Evolutionary conservation across 2,329 filamentous ascomycete genomes (phyloP).

Genomic region (Tolypocladium pustulatum): DNA sequence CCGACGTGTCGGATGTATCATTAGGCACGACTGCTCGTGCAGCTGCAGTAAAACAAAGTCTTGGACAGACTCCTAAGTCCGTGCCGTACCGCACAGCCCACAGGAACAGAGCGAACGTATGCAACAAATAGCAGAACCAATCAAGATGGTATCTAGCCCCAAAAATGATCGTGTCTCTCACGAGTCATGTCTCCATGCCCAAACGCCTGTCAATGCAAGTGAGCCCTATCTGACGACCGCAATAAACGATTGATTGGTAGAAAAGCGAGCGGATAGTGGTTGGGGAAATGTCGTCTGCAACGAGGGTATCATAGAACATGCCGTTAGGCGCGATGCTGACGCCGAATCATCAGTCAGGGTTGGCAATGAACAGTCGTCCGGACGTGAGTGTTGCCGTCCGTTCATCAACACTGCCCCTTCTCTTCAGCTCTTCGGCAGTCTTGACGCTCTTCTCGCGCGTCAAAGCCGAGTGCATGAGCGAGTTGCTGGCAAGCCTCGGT

Average conservation of each 20-base stretch:
- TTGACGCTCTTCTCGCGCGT: constrained; percentile 56
- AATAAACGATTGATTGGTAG: constrained; percentile 1
- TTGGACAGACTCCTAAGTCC: not conserved
- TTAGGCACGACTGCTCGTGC: constrained; percentile 13
- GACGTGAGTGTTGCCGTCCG: constrained; percentile 65
- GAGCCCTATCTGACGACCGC: not conserved
- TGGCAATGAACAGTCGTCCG: constrained; percentile 72
- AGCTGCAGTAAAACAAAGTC: not conserved
- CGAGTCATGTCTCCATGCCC: constrained; percentile 8
- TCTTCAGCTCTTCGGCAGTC: constrained; percentile 59
- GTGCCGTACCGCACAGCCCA: not conserved
- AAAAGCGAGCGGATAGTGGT: not conserved
- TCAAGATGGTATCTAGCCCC: constrained; percentile 12
- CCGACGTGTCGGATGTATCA: constrained; percentile 4
- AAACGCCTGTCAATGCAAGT: constrained; percentile 10
- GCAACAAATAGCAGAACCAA: not conserved
- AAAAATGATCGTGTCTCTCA: constrained; percentile 11
- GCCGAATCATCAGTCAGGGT: constrained; percentile 51
- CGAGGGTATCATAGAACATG: not conserved
- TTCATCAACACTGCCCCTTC: constrained; percentile 77
- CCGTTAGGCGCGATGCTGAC: not conserved
- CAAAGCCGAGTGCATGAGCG: constrained; percentile 43
- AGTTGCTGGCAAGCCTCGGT: constrained; percentile 46
- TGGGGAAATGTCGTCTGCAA: not conserved
- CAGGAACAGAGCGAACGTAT: constrained; percentile 2